A percentile compares a stretch with the other conserved stretches of the same genome.
Evolutionary conservation across 768 basidiomycete genomes (phyloP).

Genomic region (Scleroderma bovista): DNA sequence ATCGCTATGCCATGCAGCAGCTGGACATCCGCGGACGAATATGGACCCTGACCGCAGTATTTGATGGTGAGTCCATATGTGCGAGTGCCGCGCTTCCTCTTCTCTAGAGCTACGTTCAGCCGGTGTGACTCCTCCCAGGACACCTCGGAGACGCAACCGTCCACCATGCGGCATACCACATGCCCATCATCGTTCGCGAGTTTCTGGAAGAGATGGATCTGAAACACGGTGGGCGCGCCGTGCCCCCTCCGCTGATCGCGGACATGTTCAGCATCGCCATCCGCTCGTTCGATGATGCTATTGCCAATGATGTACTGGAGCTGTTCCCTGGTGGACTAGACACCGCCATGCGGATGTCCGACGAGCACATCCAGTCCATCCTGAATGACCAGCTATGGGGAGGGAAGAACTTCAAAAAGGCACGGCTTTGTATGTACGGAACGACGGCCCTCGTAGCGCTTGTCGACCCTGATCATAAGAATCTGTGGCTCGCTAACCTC

Average conservation of each 20-base stretch:
- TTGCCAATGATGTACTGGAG: conserved; percentile 58
- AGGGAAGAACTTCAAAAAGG: conserved; percentile 58
- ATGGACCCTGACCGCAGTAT: conserved; percentile 67
- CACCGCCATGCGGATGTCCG: conserved; percentile 44
- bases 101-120: conserved; percentile 4
- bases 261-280: conserved; percentile 55
- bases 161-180: conserved; percentile 60
- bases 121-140: conserved; percentile 32
- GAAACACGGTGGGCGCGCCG: conserved; percentile 33
- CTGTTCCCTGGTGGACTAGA: conserved; percentile 54
- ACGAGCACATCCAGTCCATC: conserved; percentile 49
- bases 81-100: conserved; percentile 1
- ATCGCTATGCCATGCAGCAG: conserved; percentile 56
- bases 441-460: conserved; percentile 72
- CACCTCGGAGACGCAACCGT: conserved; percentile 68
- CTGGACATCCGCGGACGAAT: conserved; percentile 49
- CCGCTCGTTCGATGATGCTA: conserved; percentile 58
- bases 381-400: conserved; percentile 61
- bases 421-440: conserved; percentile 71
- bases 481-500: conserved; percentile 76
- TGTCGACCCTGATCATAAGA: conserved; percentile 60
- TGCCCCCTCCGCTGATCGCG: conserved; percentile 47
- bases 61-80: conserved; percentile 46
- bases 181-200: conserved; percentile 61
- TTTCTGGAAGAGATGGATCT: conserved; percentile 42